Conservation (phyloP, 371 early-diverging fungal genomes). For the Zychaea mexicana region DNA sequence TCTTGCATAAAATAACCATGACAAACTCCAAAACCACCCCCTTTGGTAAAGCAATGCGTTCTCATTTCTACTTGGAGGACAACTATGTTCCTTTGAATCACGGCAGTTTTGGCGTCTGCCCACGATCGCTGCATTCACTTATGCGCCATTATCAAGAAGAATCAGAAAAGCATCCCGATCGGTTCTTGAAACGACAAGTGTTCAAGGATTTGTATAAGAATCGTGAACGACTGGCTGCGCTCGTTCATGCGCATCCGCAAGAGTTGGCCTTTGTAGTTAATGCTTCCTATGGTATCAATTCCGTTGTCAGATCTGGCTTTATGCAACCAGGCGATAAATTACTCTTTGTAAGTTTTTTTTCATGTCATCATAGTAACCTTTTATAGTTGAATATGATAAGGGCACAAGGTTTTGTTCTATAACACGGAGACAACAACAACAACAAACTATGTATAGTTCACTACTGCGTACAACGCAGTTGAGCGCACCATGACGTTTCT, state of each 20-base stretch:
- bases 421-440: no score
- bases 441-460: conserved; percentile 22
- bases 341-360: conserved; percentile 23
- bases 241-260: conserved; percentile 41
- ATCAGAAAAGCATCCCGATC: conserved; percentile 15
- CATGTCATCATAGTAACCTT: no score
- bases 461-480: conserved; percentile 53
- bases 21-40: conserved; percentile 1
- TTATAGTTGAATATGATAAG: no score
- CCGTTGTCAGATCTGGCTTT: conserved; percentile 40
- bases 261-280: conserved; percentile 49
- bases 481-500: conserved; percentile 36
- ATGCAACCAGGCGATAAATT: conserved; percentile 43
- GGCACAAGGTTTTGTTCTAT: background rate
- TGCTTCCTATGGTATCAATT: conserved; percentile 44
- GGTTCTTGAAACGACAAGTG: conserved; percentile 17
- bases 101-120: conserved; percentile 38
- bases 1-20: background rate
- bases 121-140: conserved; percentile 2
- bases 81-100: conserved; percentile 48
- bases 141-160: conserved; percentile 17
- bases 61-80: conserved; percentile 42
- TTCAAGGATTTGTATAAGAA: conserved; percentile 14
- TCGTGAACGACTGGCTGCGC: conserved; percentile 15
- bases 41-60: conserved; percentile 41